These are phyloP conservation scores for Cladosporium sp. DNA, from an alignment of 2,329 filamentous ascomycete species.

Conservation along the genomic window DNA sequence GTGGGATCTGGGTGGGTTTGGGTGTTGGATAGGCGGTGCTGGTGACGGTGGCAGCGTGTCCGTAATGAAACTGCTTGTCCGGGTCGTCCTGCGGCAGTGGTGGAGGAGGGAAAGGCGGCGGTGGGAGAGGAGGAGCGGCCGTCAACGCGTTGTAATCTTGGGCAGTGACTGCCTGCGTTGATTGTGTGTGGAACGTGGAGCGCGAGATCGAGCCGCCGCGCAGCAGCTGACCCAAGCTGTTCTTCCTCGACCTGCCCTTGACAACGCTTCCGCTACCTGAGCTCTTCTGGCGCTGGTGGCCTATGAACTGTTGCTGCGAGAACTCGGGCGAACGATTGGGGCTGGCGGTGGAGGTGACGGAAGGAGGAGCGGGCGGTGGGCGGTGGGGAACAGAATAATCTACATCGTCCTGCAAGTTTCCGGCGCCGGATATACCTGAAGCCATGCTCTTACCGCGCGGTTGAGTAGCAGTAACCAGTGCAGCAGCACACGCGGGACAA, in stretches of 20 bases:
- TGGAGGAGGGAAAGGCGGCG: background rate
- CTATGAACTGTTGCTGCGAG: background rate
- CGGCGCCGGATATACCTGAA: constrained; percentile 19
- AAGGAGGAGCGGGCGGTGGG: constrained; percentile 16
- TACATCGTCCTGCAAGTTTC: constrained; percentile 18
- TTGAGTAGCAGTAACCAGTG: background rate
- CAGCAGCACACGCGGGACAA: constrained; percentile 1
- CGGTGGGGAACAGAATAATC: constrained; percentile 24
- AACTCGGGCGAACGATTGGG: constrained; percentile 10
- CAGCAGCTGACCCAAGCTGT: constrained; percentile 11
- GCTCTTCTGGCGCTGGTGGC: constrained; percentile 9
- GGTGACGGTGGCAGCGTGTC: constrained; percentile 1
- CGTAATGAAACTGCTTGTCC: constrained; percentile 7
- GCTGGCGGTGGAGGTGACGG: constrained; percentile 10
- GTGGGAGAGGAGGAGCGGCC: constrained; percentile 7
- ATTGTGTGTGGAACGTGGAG: background rate
- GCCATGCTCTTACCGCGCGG: constrained; percentile 16
- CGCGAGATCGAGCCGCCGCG: constrained; percentile 4
- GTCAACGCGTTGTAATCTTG: background rate
- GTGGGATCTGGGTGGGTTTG: background rate
- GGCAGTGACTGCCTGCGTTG: background rate
- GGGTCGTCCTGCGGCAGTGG: background rate
- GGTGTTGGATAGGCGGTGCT: constrained; percentile 8
- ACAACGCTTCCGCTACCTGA: constrained; percentile 7
- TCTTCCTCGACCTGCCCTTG: constrained; percentile 6